Percentiles rank a stretch among this genome's conserved stretches.
These are phyloP conservation scores for Fraxinus floribunda DNA, from an alignment of 305 asterid genomes.

Conservation along the genomic window DNA sequence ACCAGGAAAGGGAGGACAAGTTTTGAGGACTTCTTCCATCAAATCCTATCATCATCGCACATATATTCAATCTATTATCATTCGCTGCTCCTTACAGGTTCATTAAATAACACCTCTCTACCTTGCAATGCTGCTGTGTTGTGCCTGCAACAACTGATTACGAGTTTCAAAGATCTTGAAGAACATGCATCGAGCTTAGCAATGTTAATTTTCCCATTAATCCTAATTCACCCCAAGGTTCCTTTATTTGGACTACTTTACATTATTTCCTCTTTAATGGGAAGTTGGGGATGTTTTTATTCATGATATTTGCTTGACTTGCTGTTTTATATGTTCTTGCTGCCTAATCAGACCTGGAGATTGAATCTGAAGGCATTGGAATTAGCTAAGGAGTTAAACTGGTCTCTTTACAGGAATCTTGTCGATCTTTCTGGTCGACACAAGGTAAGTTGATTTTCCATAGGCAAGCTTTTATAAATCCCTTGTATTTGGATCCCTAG, in stretches of 20 bases:
- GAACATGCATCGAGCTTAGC: conserved; percentile 49
- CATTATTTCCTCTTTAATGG: conserved; percentile 1
- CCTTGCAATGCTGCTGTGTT: conserved; percentile 47
- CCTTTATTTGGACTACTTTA: conserved; percentile 4
- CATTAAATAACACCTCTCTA: conserved; percentile 41
- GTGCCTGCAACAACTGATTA: conserved; percentile 60
- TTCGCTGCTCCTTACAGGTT: conserved; percentile 50
- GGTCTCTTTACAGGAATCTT: conserved; percentile 71
- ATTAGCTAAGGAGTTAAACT: conserved; percentile 62
- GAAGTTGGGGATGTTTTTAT: conserved; percentile 1
- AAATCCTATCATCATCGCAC: conserved; percentile 13
- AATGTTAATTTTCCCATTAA: conserved; percentile 61
- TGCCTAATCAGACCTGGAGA: conserved; percentile 56
- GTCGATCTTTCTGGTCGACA: conserved; percentile 38
- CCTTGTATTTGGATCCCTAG: neutral
- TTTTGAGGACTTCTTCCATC: conserved; percentile 12
- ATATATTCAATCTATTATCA: conserved; percentile 9
- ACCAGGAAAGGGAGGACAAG: neutral
- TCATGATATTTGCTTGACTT: conserved; percentile 17
- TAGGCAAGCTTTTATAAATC: conserved; percentile 1
- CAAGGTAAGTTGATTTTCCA: conserved; percentile 47
- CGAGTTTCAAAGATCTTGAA: conserved; percentile 51
- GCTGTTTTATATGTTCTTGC: conserved; percentile 28
- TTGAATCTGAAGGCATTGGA: conserved; percentile 76
- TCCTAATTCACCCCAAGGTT: conserved; percentile 76